Base-by-base conservation (phyloP, 106 monocot genomes). In the Acanthochlamys bracteata region DNA sequence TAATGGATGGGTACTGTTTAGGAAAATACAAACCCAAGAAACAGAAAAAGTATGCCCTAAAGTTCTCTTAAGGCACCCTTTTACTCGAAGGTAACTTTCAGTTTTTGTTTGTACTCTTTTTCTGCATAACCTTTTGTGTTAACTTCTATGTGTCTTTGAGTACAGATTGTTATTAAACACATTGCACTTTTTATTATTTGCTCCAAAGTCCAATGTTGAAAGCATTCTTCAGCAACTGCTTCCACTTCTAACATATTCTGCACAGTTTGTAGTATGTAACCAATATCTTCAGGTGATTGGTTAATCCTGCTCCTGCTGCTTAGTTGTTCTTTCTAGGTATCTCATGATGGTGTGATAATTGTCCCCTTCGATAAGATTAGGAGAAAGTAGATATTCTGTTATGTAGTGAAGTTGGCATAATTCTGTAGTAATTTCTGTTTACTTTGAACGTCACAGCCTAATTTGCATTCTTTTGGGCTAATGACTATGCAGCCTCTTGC, bases 31-130 rank as follows among this genome's bases (percentile, higher is more conserved):
- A 72, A 65, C 62, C 83, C 21, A 88, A 79, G 65, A 99, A 99
- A 64, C 98, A 99, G 49, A 99, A 99, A 68, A 99, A 99, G 82
- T 89, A 92, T 81, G 98, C 92, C 64, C 98, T 68, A 99, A 85
- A 70, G 83, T 99, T 17, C 98, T 99, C 68, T 47, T 99, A 13
- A 83, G 98, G 61, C 92, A 92, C 20, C 92, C 98, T 54, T 84
- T 79, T 69, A 67, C 85, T 21, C 78, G 92, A 76, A 99, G 98
- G 98, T 95, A 60, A 61, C 25, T 22, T 9, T 60, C 24, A 52
- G 17, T 11, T 52, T 41, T 8, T 58, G 17, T 55, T 58, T 64
- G 4, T 59, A 41, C 20, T 33, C 57, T 16, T 51, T 60, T 61
- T 20, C 17, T 17, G 19, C 10, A 13, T 10, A 55, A 55, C 11